A percentile compares a stretch with the other conserved stretches of the same genome.
phyloP scores from a whole-genome alignment of 495 filamentous ascomycete species.

The Penicillium fimorum region DNA sequence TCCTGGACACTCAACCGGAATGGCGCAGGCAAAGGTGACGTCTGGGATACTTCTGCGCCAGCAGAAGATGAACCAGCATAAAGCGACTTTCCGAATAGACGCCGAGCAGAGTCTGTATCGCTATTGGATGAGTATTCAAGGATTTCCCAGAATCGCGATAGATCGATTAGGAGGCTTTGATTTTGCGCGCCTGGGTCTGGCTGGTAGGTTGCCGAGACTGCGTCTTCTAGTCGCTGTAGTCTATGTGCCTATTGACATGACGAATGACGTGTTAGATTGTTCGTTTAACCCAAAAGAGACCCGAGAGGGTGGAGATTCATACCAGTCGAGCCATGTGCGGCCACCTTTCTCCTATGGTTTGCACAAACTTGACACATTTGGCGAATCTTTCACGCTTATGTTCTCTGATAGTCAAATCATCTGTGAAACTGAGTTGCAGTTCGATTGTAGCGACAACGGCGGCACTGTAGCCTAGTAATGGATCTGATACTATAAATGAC shows the following conservation, averaged over 20 bases:
- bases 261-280: not conserved
- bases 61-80: conserved; percentile 26
- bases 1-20: conserved; percentile 33
- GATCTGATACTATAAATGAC: conserved; percentile 44
- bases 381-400: conserved; percentile 46
- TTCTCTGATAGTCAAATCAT: conserved; percentile 34
- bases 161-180: conserved; percentile 47
- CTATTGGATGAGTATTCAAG: conserved; percentile 50
- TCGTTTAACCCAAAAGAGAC: not conserved
- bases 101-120: conserved; percentile 38
- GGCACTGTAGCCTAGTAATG: conserved; percentile 48
- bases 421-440: conserved; percentile 48
- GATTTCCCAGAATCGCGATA: conserved; percentile 51
- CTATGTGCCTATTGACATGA: conserved; percentile 34
- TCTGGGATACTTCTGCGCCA: conserved; percentile 44
- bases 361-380: conserved; percentile 48
- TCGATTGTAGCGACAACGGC: conserved; percentile 52
- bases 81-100: conserved; percentile 44
- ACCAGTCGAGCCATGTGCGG: conserved; percentile 50
- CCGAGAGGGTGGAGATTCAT: conserved; percentile 10
- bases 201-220: conserved; percentile 47
- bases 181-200: conserved; percentile 40
- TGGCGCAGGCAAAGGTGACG: conserved; percentile 45
- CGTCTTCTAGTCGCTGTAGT: conserved; percentile 42
- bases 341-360: conserved; percentile 41